Base-by-base conservation (phyloP, 345 rosid genomes). In the Murraya koenigii region DNA sequence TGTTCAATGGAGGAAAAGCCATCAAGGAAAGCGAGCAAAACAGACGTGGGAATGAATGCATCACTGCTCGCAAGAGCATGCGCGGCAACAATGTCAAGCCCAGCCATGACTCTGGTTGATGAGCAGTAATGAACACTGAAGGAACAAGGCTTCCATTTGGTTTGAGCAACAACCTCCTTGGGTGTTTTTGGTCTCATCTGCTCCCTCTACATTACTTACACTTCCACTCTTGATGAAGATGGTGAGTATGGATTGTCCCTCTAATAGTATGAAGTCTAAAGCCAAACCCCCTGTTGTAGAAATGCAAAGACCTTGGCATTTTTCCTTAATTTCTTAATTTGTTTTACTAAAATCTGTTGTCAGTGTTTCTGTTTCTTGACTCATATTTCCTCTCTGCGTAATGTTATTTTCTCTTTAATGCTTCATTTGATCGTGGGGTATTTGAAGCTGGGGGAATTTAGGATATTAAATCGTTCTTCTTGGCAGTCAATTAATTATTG, bases 111-210 rank as follows among this genome's bases (percentile, higher is more conserved):
- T 4, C 79, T 95, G 82, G 99, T 93, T 63, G 99, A 95, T 30
- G 99, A 95, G 39, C n/a, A 95, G 99, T n/a, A 76, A 36, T 95
- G 94, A 76, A 70, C 22, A 95, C 98, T 0, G 98, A 95, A 84
- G 99, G 98, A 75, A 93, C 95, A 2, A 97, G 98, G 22, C 93
- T 93, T n/a, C 97, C 98, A 1, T 91, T 95, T 66, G 97, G 99
- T 0, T 78, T 95, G 56, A 95, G 99, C 92, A 95, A 93, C 95
- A 95, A 93, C 82, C 93, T 95, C 54, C 93, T 93, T 69, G 98
- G 86, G 93, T 22, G 93, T 95, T 47, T 95, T 95, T 44, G 94
- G 88, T 76, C 83, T 95, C 76, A 91, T 95, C 69, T 95, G 99
- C 98, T 26, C 94, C 23, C 83, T 95, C 82, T 95, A 88, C 88